Percentiles rank a stretch among this genome's conserved stretches.
phyloP scores from a whole-genome alignment of 306 rosid species.

The Cucurbita moschata region DNA sequence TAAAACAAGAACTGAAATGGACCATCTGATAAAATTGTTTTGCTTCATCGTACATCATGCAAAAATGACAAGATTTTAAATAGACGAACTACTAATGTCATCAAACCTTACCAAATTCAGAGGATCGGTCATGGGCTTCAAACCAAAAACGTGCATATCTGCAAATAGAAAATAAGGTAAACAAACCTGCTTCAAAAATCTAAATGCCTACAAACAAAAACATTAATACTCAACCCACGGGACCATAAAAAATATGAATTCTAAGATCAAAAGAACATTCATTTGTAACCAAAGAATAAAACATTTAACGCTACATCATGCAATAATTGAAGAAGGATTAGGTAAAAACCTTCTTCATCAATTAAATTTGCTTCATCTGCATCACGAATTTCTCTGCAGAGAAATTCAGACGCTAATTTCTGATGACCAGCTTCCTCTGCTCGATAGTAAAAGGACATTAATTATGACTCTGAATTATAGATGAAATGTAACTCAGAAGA shows the following conservation, averaged over 20 bases:
- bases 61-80: background rate
- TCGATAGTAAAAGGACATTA: background rate
- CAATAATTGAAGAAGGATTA: background rate
- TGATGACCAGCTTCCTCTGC: slow-evolving; percentile 52
- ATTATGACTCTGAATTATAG: background rate
- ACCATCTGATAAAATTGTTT: background rate
- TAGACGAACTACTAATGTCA: background rate
- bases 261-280: background rate
- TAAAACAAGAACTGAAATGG: background rate
- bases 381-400: slow-evolving; percentile 45
- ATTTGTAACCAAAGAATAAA: background rate
- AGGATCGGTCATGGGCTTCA: slow-evolving; percentile 59
- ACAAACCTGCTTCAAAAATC: background rate
- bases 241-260: background rate
- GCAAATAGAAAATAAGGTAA: slow-evolving; percentile 6
- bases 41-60: background rate
- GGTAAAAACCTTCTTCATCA: slow-evolving; percentile 62
- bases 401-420: slow-evolving; percentile 50
- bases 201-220: background rate
- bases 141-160: slow-evolving; percentile 55
- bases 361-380: slow-evolving; percentile 84
- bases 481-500: background rate
- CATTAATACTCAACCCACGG: background rate
- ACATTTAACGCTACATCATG: background rate
- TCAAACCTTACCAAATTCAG: slow-evolving; percentile 62